phyloP scores from a whole-genome alignment of 768 basidiomycete genomes.

The Serendipita indica region DNA sequence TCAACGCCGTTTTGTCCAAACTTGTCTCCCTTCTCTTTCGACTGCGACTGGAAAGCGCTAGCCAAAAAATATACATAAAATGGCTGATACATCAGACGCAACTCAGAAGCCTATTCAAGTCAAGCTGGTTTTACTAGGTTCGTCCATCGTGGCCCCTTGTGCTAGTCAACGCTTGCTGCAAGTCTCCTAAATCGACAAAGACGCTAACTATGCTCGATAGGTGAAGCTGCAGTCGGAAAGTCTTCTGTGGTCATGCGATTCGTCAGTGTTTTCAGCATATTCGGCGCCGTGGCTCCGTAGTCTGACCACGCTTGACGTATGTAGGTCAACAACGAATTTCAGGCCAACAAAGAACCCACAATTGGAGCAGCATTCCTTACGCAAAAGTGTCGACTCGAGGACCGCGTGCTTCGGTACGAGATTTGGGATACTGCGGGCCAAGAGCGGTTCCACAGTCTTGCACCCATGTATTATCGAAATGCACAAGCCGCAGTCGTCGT shows the following conservation, averaged over 20 bases:
- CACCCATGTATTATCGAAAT: slow-evolving; percentile 98
- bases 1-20: background rate
- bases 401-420: slow-evolving; percentile 84
- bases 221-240: slow-evolving; percentile 98
- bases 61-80: slow-evolving; percentile 18
- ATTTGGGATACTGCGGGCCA: slow-evolving; percentile 96
- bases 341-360: slow-evolving; percentile 96
- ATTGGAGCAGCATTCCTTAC: slow-evolving; percentile 95
- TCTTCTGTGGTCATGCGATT: slow-evolving; percentile 97
- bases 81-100: slow-evolving; percentile 49
- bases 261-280: slow-evolving; percentile 33
- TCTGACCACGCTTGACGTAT: background rate
- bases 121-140: slow-evolving; percentile 91
- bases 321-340: slow-evolving; percentile 93
- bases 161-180: too few relatives aligned
- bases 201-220: slow-evolving; percentile 27
- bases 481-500: slow-evolving; percentile 97
- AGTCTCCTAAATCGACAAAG: background rate
- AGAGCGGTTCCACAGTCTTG: slow-evolving; percentile 95
- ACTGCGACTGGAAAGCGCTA: background rate
- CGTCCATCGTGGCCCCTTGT: slow-evolving; percentile 18
- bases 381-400: slow-evolving; percentile 90
- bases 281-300: background rate
- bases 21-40: background rate
- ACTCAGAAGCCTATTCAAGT: slow-evolving; percentile 93